Percentiles rank a stretch among this genome's conserved stretches.
Evolutionary conservation across 768 basidiomycete genomes (phyloP).

Genomic region (Macrolepiota albuminosa): DNA sequence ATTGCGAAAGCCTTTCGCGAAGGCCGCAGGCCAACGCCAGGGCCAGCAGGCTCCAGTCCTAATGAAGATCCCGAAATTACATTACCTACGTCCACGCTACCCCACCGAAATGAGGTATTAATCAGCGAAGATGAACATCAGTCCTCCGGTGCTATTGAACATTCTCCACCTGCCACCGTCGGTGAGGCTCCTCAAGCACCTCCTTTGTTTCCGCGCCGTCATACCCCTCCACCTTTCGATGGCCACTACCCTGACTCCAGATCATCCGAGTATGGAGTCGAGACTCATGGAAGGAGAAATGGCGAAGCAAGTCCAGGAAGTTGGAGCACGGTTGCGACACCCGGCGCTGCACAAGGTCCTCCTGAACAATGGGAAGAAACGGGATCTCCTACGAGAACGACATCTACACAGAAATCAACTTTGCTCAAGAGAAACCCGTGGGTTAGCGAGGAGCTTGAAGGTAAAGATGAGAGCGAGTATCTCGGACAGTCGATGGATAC

Average conservation of each 20-base stretch:
- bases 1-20: slow-evolving; percentile 95
- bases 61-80: slow-evolving; percentile 19
- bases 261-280: slow-evolving; percentile 13
- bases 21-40: slow-evolving; percentile 77
- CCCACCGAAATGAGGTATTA: slow-evolving; percentile 9
- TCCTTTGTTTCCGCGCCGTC: background rate
- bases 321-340: slow-evolving; percentile 78
- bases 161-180: slow-evolving; percentile 23
- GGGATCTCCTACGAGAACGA: slow-evolving; percentile 9
- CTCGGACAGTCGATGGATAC: background rate
- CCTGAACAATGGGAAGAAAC: slow-evolving; percentile 13
- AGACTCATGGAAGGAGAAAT: slow-evolving; percentile 3
- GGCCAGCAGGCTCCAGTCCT: slow-evolving; percentile 54
- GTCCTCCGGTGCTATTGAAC: slow-evolving; percentile 22
- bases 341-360: slow-evolving; percentile 38
- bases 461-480: slow-evolving; percentile 6
- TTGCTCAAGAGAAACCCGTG: slow-evolving; percentile 23
- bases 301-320: slow-evolving; percentile 45
- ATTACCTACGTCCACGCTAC: slow-evolving; percentile 6
- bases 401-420: slow-evolving; percentile 7
- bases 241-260: slow-evolving; percentile 11
- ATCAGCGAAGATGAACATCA: slow-evolving; percentile 8
- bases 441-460: slow-evolving; percentile 42
- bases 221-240: slow-evolving; percentile 14
- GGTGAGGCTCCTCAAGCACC: background rate